Evolutionary conservation across 164 flowering plant species (phyloP), one percentile per base, ranked within the genome.

Genomic region (Liquidambar formosana): DNA sequence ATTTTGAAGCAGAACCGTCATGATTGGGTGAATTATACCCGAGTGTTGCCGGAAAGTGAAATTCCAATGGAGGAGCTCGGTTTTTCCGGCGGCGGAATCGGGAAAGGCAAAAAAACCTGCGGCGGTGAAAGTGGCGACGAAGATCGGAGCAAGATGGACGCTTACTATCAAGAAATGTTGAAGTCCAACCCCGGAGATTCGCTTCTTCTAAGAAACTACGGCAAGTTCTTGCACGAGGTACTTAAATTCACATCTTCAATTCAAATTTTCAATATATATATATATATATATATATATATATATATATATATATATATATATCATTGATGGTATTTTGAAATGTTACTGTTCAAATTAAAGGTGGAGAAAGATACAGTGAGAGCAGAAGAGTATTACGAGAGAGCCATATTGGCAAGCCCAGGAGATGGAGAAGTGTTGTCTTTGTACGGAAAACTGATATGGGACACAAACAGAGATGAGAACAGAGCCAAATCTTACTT

Each of bases 391-490:
- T n/a, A n/a, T n/a, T n/a, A n/a, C n/a, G n/a, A n/a, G n/a, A n/a
- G n/a, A n/a, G n/a, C 96, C 11, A 86, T 93, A 18, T 68, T 93
- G 57, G 88, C 88, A 47, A 80, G 72, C 68, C 93, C 90, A 3
- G 88, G 83, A 59, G 96, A 90, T 49, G 97, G 93, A 48, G 93
- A 89, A 61, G 69, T 88, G 45, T 64, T 90, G 61, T 82, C 88
- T 25, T 69, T 86, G 65, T 93, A 93, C 57, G 96, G 84, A 5
- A 85, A 84, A 47, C 68, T 93, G 38, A 83, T 88, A 10, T 93
- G 97, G 97, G 91, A 89, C 60, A 82, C 81, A 0, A 71, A 81
- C 12, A 79, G 84, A 74, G 93, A 90, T 67, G 80, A 61, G 51
- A 72, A 62, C 23, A n/a, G n/a, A n/a, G n/a, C n/a, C n/a, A n/a